A percentile compares a stretch with the other conserved stretches of the same genome.
These are phyloP conservation scores for Pleurotus tuber-regium DNA, from an alignment of 768 basidiomycete species.

Conservation along the genomic window DNA sequence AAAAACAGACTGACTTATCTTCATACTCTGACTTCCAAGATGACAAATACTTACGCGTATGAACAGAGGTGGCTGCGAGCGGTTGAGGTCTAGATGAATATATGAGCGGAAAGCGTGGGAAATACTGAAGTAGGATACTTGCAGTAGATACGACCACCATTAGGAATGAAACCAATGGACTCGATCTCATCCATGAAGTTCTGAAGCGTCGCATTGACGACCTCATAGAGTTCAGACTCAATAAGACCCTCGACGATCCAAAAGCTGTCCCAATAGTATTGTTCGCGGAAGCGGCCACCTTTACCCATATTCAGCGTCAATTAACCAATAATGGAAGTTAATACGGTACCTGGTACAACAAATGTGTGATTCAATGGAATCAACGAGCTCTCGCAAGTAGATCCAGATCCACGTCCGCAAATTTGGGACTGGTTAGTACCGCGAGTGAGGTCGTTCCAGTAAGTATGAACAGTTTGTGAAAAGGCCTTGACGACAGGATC, in stretches of 20 bases:
- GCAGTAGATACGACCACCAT: conserved; percentile 93
- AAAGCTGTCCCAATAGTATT: conserved; percentile 73
- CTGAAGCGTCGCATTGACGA: conserved; percentile 75
- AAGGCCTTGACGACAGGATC: conserved; percentile 71
- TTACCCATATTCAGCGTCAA: background rate
- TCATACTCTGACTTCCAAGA: background rate
- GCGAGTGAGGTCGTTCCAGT: conserved; percentile 80
- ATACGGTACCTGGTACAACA: conserved; percentile 74
- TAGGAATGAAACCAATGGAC: conserved; percentile 86
- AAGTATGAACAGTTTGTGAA: conserved; percentile 76
- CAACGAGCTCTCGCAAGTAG: conserved; percentile 74
- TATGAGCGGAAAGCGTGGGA: background rate
- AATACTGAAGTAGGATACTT: conserved; percentile 12
- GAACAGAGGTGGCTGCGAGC: conserved; percentile 93
- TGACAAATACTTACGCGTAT: conserved; percentile 50
- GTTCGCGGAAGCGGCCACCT: conserved; percentile 78
- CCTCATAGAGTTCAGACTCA: conserved; percentile 67
- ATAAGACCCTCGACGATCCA: conserved; percentile 91
- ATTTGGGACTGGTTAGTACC: conserved; percentile 68
- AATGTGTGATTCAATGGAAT: conserved; percentile 92
- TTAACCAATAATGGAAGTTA: background rate
- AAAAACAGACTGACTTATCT: background rate
- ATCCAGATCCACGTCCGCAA: conserved; percentile 47
- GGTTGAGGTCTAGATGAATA: conserved; percentile 61
- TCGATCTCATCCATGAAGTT: conserved; percentile 97